phyloP scores from a whole-genome alignment of 192 early-diverging fungal genomes.

The Coemansia umbellata region DNA sequence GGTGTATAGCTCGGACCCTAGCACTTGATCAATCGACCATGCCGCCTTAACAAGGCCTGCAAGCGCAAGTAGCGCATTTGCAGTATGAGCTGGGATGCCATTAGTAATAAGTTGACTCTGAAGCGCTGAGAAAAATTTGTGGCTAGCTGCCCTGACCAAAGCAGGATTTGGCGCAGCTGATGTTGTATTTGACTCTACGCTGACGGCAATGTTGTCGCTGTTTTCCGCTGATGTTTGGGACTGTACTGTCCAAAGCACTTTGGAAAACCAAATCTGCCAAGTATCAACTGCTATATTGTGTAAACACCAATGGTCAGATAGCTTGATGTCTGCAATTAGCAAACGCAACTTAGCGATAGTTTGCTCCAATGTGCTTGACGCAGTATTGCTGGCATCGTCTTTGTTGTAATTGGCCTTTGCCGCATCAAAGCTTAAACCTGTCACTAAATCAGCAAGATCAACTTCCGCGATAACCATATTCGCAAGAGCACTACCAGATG shows the following conservation, averaged over 20 bases:
- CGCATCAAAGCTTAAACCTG: neutral
- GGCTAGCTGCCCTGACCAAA: neutral
- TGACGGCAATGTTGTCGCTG: neutral
- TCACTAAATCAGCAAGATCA: neutral
- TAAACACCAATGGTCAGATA: conserved; percentile 32
- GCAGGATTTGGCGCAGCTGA: neutral
- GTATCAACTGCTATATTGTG: conserved; percentile 18
- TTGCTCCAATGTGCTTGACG: neutral
- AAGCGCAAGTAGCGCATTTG: conserved; percentile 17
- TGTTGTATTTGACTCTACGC: no score
- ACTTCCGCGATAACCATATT: conserved; percentile 6
- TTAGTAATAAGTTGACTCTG: neutral
- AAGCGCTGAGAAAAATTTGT: neutral
- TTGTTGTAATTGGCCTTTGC: neutral
- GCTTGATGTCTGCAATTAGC: conserved; percentile 7
- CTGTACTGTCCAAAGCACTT: neutral
- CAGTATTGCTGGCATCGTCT: neutral
- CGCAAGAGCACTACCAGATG: conserved; percentile 14
- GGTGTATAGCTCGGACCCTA: conserved; percentile 16
- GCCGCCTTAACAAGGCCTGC: conserved; percentile 17
- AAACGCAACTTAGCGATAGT: conserved; percentile 2
- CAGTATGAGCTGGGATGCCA: conserved; percentile 22
- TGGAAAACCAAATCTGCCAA: conserved; percentile 29
- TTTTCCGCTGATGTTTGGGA: neutral
- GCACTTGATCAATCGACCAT: conserved; percentile 5